Conservation (phyloP, 2,329 filamentous ascomycete species). For the Fusarium longipes region DNA sequence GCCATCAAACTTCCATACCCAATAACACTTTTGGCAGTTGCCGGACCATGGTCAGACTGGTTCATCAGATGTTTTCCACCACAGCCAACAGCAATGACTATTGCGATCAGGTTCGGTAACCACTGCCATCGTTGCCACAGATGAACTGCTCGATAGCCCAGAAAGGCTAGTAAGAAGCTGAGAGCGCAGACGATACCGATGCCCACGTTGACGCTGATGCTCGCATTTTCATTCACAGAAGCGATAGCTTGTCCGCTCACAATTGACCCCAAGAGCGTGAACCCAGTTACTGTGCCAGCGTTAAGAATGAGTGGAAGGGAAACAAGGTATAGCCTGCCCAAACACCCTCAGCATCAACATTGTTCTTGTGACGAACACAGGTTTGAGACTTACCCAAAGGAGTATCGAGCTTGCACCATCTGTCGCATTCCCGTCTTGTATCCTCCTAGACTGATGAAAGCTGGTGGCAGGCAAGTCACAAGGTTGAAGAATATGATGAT, state of each 20-base stretch:
- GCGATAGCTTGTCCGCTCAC: conserved; percentile 66
- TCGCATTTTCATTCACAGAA: conserved; percentile 55
- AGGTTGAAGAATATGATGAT: conserved; percentile 70
- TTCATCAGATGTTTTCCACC: conserved; percentile 61
- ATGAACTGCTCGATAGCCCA: conserved; percentile 66
- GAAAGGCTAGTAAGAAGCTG: conserved; percentile 64
- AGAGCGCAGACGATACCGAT: conserved; percentile 67
- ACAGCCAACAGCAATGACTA: conserved; percentile 64
- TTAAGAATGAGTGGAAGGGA: conserved; percentile 65
- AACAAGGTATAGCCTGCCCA: conserved; percentile 58
- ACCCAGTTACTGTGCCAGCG: conserved; percentile 67
- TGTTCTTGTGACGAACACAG: not conserved
- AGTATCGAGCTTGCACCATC: conserved; percentile 70
- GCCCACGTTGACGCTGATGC: conserved; percentile 62
- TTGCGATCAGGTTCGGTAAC: conserved; percentile 64
- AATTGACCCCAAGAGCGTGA: conserved; percentile 66
- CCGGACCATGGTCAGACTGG: conserved; percentile 56
- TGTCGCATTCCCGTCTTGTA: conserved; percentile 69
- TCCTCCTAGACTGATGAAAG: conserved; percentile 66
- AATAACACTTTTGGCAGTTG: conserved; percentile 54
- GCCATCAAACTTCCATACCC: conserved; percentile 61
- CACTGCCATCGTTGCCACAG: conserved; percentile 67
- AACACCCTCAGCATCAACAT: conserved; percentile 10
- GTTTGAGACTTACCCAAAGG: conserved; percentile 59
- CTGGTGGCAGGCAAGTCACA: conserved; percentile 64